phyloP scores from a whole-genome alignment of 345 rosid genomes.

The Pistacia atlantica region DNA sequence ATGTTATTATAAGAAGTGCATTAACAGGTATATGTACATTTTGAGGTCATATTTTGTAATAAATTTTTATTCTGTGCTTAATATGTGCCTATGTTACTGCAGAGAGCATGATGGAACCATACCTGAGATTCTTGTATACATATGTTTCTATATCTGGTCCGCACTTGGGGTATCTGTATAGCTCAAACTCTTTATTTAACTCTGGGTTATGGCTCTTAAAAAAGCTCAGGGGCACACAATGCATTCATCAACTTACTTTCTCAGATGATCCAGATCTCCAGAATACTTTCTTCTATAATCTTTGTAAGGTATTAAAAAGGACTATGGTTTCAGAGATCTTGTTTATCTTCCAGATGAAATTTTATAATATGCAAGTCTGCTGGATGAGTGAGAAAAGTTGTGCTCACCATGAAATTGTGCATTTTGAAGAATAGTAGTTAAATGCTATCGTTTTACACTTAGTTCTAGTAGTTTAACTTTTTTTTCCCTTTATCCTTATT shows the following conservation, averaged over 20 bases:
- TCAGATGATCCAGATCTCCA: slow-evolving; percentile 86
- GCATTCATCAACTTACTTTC: slow-evolving; percentile 97
- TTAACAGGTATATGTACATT: slow-evolving; percentile 59
- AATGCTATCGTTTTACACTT: neutral
- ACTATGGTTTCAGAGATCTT: neutral
- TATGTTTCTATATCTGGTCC: slow-evolving; percentile 92
- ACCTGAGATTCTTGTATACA: slow-evolving; percentile 62
- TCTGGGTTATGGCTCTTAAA: slow-evolving; percentile 95
- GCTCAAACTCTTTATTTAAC: slow-evolving; percentile 90
- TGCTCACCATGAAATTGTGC: neutral
- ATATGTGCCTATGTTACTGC: slow-evolving; percentile 28
- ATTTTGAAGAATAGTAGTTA: neutral
- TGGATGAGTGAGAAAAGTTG: neutral
- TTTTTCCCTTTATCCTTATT: slow-evolving; percentile 22
- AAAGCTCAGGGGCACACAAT: slow-evolving; percentile 85
- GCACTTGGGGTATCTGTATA: slow-evolving; percentile 91
- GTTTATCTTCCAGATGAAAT: neutral
- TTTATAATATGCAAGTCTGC: neutral
- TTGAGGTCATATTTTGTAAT: neutral
- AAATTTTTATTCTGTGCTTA: slow-evolving; percentile 9
- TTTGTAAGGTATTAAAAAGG: slow-evolving; percentile 64
- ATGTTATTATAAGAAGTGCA: slow-evolving; percentile 84
- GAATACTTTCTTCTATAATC: slow-evolving; percentile 80
- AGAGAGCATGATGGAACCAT: slow-evolving; percentile 94
- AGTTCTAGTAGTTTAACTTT: slow-evolving; percentile 12